Percentiles rank a stretch among this genome's conserved stretches.
Evolutionary conservation across 192 early-diverging fungal species (phyloP).

Genomic region (Rhizophagus clarus): DNA sequence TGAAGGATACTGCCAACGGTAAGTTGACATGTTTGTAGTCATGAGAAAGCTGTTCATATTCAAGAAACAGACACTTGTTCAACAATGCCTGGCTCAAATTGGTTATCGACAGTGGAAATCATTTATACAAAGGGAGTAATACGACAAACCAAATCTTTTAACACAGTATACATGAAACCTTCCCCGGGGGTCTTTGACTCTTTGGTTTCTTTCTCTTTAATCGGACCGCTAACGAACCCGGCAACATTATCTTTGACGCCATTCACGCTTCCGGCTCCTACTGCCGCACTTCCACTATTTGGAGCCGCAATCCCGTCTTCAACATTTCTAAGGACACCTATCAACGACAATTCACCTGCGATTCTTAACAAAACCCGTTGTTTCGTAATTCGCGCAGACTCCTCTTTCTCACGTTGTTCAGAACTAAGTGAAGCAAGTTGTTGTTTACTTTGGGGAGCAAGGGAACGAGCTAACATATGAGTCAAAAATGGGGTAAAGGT

Average conservation of each 20-base stretch:
- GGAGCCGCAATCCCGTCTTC: constrained; percentile 60
- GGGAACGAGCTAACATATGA: constrained; percentile 60
- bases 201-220: constrained; percentile 40
- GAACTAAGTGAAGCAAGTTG: constrained; percentile 58
- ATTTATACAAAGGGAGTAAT: constrained; percentile 9
- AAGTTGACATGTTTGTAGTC: constrained; percentile 60
- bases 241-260: constrained; percentile 51
- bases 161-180: constrained; percentile 52
- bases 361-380: constrained; percentile 73
- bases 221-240: constrained; percentile 42
- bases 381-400: constrained; percentile 63
- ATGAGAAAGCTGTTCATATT: constrained; percentile 38
- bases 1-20: constrained; percentile 51
- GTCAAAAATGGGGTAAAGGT: constrained; percentile 75
- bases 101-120: constrained; percentile 12
- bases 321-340: constrained; percentile 69
- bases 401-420: constrained; percentile 90
- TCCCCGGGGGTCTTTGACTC: constrained; percentile 34
- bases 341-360: constrained; percentile 80
- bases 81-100: neutral
- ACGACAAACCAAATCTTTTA: constrained; percentile 53
- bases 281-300: constrained; percentile 41
- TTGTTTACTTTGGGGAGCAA: constrained; percentile 63
- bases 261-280: constrained; percentile 42
- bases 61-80: constrained; percentile 17